Evolutionary conservation across 345 rosid species (phyloP).

Genomic region (Aquilaria yunnanensis): DNA sequence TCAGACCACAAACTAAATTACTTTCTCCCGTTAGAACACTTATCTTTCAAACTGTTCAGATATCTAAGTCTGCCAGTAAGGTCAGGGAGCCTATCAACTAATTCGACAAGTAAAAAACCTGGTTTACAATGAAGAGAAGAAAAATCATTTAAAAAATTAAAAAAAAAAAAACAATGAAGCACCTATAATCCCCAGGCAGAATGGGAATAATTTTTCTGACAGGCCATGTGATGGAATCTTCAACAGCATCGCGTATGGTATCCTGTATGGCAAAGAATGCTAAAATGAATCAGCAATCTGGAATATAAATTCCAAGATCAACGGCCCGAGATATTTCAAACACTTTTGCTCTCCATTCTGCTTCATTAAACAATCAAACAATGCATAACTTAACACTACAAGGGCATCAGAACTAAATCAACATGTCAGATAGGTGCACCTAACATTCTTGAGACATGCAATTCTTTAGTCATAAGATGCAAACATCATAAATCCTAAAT

Average conservation of each 20-base stretch:
- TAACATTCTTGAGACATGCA: background rate
- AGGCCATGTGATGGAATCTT: conserved; percentile 98
- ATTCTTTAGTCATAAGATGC: too few species aligned
- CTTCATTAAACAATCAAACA: too few species aligned
- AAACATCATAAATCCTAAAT: background rate
- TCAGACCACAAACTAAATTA: too few species aligned
- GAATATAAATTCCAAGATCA: background rate
- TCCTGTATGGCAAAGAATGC: conserved; percentile 43
- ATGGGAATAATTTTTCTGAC: conserved; percentile 94
- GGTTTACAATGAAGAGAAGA: background rate
- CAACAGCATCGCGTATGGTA: conserved; percentile 90
- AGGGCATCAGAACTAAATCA: too few species aligned
- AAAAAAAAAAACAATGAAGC: conserved; percentile 18
- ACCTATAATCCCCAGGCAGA: conserved; percentile 98
- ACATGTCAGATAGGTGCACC: background rate
- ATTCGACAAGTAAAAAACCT: background rate
- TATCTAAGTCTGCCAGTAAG: too few species aligned
- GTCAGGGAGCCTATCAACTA: background rate
- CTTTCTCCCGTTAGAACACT: too few species aligned
- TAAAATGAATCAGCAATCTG: conserved; percentile 10
- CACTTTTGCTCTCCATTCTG: too few species aligned
- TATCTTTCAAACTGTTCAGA: too few species aligned
- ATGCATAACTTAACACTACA: too few species aligned
- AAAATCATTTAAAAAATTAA: too few species aligned
- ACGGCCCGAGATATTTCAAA: too few species aligned